A percentile compares a stretch with the other conserved stretches of the same genome.
Conservation (phyloP, 1,139 yeast genomes). For the Kodamaea ohmeri region DNA sequence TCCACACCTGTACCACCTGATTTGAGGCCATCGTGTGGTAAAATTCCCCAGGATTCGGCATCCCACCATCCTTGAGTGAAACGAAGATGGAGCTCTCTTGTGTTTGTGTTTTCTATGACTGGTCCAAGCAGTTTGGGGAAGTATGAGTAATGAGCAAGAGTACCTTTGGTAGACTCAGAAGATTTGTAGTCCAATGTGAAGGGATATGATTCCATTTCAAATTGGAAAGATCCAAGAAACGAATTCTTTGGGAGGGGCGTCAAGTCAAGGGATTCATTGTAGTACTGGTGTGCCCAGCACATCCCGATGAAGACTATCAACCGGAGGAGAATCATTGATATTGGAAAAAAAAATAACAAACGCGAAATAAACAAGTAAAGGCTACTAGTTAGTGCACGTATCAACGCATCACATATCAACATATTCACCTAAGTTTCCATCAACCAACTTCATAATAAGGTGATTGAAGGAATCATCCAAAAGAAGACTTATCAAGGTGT, state of each 20-base stretch:
- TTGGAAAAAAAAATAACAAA: background rate
- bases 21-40: slow-evolving; percentile 67
- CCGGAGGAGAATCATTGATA: background rate
- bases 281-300: slow-evolving; percentile 21
- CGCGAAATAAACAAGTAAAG: background rate
- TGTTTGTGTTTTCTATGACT: slow-evolving; percentile 60
- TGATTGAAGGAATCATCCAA: no score
- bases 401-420: no score
- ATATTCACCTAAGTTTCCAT: no score
- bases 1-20: slow-evolving; percentile 98
- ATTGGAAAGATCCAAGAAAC: slow-evolving; percentile 65
- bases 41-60: slow-evolving; percentile 78
- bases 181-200: slow-evolving; percentile 31
- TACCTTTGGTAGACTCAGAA: slow-evolving; percentile 17
- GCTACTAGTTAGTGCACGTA: background rate
- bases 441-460: no score
- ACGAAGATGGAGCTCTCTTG: slow-evolving; percentile 76
- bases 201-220: slow-evolving; percentile 54
- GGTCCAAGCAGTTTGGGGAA: slow-evolving; percentile 87
- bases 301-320: background rate
- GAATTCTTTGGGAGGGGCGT: slow-evolving; percentile 72
- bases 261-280: slow-evolving; percentile 57
- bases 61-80: slow-evolving; percentile 98
- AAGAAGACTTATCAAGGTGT: no score
- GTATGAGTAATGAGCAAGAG: slow-evolving; percentile 52